These are phyloP conservation scores for Madurella fahalii DNA, from an alignment of 2,329 filamentous ascomycete genomes.

Conservation along the genomic window DNA sequence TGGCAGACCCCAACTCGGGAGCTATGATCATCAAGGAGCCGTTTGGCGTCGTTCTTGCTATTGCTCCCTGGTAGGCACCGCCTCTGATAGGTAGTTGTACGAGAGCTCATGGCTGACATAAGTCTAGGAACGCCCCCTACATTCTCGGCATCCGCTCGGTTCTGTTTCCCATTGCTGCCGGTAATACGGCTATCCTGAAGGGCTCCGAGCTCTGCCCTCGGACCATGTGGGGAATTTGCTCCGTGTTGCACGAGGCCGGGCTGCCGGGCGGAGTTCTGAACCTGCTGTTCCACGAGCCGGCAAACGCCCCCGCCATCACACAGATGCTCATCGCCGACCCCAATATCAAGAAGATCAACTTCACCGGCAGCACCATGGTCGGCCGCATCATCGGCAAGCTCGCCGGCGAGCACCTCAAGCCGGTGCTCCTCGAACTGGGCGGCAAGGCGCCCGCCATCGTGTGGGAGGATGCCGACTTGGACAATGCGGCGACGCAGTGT, in stretches of 20 bases:
- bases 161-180: slow-evolving; percentile 64
- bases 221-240: slow-evolving; percentile 58
- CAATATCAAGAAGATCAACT: slow-evolving; percentile 74
- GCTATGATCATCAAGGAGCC: slow-evolving; percentile 71
- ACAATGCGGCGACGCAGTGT: slow-evolving; percentile 64
- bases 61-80: slow-evolving; percentile 68
- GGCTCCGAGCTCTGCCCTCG: slow-evolving; percentile 65
- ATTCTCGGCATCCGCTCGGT: slow-evolving; percentile 53
- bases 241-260: slow-evolving; percentile 67
- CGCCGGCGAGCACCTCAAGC: slow-evolving; percentile 73
- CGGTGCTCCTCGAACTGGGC: slow-evolving; percentile 74
- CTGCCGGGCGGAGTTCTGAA: slow-evolving; percentile 73
- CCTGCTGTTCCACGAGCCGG: slow-evolving; percentile 61
- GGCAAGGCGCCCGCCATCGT: slow-evolving; percentile 79
- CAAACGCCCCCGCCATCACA: slow-evolving; percentile 65
- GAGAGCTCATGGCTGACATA: background rate
- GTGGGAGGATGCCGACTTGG: slow-evolving; percentile 73
- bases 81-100: background rate
- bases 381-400: slow-evolving; percentile 67
- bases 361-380: slow-evolving; percentile 73
- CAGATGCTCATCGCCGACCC: slow-evolving; percentile 63
- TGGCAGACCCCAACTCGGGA: slow-evolving; percentile 43
- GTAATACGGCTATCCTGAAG: slow-evolving; percentile 75
- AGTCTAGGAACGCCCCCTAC: slow-evolving; percentile 53
- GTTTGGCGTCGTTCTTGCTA: slow-evolving; percentile 72